phyloP scores from a whole-genome alignment of 305 asterid genomes.

The Striga hermonthica region DNA sequence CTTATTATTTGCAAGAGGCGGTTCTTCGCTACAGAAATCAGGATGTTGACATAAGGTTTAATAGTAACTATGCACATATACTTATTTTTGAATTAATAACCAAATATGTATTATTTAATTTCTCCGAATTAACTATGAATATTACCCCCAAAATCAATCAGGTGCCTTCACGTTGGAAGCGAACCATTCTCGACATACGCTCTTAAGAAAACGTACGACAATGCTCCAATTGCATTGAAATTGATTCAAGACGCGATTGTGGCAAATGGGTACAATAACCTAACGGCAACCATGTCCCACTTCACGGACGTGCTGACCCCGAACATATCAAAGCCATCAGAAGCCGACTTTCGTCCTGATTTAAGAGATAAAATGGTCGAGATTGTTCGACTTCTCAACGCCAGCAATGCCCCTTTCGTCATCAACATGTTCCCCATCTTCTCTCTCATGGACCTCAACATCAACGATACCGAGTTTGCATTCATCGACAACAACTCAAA shows the following conservation, averaged over 20 bases:
- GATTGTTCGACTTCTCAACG: background rate
- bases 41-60: constrained; percentile 9
- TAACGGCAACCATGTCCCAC: constrained; percentile 34
- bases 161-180: constrained; percentile 35
- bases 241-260: constrained; percentile 19
- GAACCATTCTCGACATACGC: constrained; percentile 35
- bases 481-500: constrained; percentile 43
- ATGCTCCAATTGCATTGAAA: background rate
- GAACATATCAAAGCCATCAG: constrained; percentile 35
- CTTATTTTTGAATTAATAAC: background rate
- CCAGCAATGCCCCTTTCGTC: constrained; percentile 29
- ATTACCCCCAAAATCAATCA: background rate
- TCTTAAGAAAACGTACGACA: background rate
- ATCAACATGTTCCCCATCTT: constrained; percentile 36
- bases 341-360: constrained; percentile 37
- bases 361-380: constrained; percentile 19
- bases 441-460: background rate
- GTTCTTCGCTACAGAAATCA: background rate
- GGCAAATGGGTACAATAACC: background rate
- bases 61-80: background rate
- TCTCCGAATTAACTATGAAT: background rate
- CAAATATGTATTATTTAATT: no score
- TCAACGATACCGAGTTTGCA: constrained; percentile 35
- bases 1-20: constrained; percentile 8
- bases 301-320: constrained; percentile 29